Evolutionary conservation across 495 filamentous ascomycete genomes (phyloP), one percentile per base, ranked within the genome.

Genomic region (Penicillium alfredii): DNA sequence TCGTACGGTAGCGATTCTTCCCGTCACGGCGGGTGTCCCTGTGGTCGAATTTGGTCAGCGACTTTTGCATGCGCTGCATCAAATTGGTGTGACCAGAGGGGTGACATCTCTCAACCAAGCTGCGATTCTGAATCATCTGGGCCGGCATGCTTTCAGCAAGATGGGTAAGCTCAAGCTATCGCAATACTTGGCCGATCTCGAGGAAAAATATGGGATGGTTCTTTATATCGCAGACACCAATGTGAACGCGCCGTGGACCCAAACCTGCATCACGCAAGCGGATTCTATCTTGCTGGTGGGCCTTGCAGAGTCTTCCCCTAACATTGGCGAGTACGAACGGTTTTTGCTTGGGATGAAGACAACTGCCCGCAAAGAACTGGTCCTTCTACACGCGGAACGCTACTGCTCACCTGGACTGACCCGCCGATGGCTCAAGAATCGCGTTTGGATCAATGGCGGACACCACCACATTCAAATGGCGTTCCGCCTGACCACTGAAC

Each of bases 391-490:
- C 60, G 72, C 86, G 0, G 93, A 98, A 50, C 76, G 93, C 22
- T 96, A 90, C 56, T 94, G 83, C 38, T 72, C 74, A 1, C 78
- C 86, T 13, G 92, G 92, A 0, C 51, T 93, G 15, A 95, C 90
- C 0, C 71, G 92, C 23, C 74, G 76, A 29, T 98, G 92, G 92
- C 70, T 98, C 13, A 81, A 86, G 49, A 95, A 95, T 53, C 81
- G 92, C 1, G 75, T 94, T 37, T 98, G 92, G 92, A 87, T 98
- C 49, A 98, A 96, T 49, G 92, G 92, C n/a, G 87, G 92, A 24
- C 93, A 98, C 58, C 90, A 95, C 53, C 92, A 98, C 50, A 84
- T 98, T 15, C 92, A 98, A 53, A 96, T 98, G 92, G 72, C 84
- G 1, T 93, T 89, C 61, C 80, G 81, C 22, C 73, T 81, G n/a